Evolutionary conservation across 1,139 yeast species (phyloP), one percentile per base, ranked within the genome.

Genomic region (Suhomyces choctaworum): DNA sequence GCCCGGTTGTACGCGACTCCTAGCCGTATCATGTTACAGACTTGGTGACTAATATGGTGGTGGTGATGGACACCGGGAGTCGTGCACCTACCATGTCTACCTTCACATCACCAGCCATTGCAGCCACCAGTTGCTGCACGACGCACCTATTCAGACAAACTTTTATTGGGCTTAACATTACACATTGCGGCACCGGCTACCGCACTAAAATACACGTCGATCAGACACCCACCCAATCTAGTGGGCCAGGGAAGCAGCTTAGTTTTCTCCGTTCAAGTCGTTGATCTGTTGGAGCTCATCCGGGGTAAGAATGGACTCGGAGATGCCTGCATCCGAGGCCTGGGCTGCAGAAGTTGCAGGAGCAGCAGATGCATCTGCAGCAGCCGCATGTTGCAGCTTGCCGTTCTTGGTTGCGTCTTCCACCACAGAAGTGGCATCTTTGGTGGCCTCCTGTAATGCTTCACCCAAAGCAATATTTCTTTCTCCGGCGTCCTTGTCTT

Each of bases 401-500:
- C 25, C 25, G n/a, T n/a, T n/a, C n/a, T n/a, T n/a, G 14, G 14
- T 28, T 4, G 14, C 7, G 10, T n/a, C 15, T 24, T 24, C 27
- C 14, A 12, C 19, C 9, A n/a, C 13, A 10, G 26, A 5, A 4
- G n/a, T 9, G n/a, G 31, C 32, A 9, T 21, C 28, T 10, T 29
- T 29, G 14, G 36, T 33, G 25, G 36, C 36, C 14, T 27, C 36
- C 20, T 27, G 12, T 12, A 32, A 27, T 7, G 31, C 27, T n/a
- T 32, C 25, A 13, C 31, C 36, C 28, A 34, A 20, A 20, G 34
- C 30, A 16, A 68, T 58, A 17, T 66, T 56, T 32, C 48, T 53
- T 27, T 67, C 73, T 5, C 73, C 76, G 28, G 56, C 57, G 34
- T 76, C 78, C 45, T 73, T 73, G 36, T 75, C 80, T 34, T 77